These are phyloP conservation scores for Candida michaelii DNA, from an alignment of 805 yeast species.

Conservation along the genomic window DNA sequence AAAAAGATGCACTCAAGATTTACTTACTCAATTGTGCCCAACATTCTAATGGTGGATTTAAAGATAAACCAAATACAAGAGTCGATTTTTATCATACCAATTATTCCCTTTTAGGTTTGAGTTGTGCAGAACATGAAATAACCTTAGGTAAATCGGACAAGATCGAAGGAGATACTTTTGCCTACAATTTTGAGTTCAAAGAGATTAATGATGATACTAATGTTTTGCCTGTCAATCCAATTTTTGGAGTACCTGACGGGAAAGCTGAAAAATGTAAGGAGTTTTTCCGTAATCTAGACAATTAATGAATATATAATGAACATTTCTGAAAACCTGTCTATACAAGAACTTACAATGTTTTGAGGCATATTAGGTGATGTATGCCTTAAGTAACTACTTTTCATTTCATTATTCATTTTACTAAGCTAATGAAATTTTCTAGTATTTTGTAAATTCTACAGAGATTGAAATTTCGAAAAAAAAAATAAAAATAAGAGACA, in stretches of 20 bases:
- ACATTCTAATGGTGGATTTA: slow-evolving; percentile 64
- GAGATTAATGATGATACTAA: slow-evolving; percentile 14
- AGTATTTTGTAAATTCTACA: background rate
- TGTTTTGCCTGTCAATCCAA: slow-evolving; percentile 25
- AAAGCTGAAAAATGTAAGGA: slow-evolving; percentile 29
- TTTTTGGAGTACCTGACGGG: slow-evolving; percentile 31
- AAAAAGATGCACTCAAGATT: slow-evolving; percentile 57
- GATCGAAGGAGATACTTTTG: slow-evolving; percentile 11
- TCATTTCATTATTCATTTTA: background rate
- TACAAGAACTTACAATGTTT: too few relatives aligned
- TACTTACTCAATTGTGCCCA: slow-evolving; percentile 82
- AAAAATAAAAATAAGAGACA: background rate
- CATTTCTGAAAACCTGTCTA: too few relatives aligned
- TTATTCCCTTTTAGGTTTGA: slow-evolving; percentile 76
- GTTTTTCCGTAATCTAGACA: slow-evolving; percentile 7
- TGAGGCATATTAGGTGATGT: too few relatives aligned
- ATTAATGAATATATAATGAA: background rate
- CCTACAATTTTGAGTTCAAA: slow-evolving; percentile 18
- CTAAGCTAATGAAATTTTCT: background rate
- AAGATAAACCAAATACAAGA: slow-evolving; percentile 81
- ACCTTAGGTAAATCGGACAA: background rate
- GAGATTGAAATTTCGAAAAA: background rate
- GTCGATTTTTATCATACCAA: slow-evolving; percentile 92
- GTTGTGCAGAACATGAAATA: slow-evolving; percentile 52
- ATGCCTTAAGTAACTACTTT: background rate